Evolutionary conservation across 768 basidiomycete species (phyloP).

Genomic region (Tephrocybe sp.): DNA sequence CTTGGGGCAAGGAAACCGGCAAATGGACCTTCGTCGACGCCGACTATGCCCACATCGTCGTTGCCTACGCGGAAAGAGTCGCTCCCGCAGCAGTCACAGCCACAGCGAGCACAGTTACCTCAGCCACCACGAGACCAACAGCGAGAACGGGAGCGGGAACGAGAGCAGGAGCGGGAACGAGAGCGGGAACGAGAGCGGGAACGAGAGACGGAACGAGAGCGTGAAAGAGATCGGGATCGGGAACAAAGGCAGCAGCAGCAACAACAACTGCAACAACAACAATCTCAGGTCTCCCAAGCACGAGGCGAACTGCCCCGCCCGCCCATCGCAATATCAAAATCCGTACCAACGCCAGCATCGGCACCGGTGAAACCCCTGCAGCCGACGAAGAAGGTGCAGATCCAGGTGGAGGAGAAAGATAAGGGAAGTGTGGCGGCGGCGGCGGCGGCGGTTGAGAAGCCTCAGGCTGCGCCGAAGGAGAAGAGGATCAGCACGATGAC

Average conservation of each 20-base stretch:
- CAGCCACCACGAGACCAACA: conserved; percentile 31
- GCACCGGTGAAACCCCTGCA: conserved; percentile 76
- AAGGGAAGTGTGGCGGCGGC: conserved; percentile 59
- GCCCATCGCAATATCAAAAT: conserved; percentile 41
- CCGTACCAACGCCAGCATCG: conserved; percentile 48
- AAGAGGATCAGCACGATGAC: conserved; percentile 95
- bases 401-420: conserved; percentile 49
- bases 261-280: conserved; percentile 24
- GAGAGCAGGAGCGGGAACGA: conserved; percentile 21
- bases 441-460: conserved; percentile 50
- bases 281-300: conserved; percentile 14
- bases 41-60: conserved; percentile 27
- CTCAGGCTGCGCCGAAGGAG: conserved; percentile 55
- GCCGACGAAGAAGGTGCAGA: conserved; percentile 70
- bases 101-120: conserved; percentile 13
- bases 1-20: conserved; percentile 64
- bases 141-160: conserved; percentile 32
- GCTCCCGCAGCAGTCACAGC: conserved; percentile 27
- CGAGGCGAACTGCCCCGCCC: conserved; percentile 32
- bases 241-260: conserved; percentile 15
- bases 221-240: conserved; percentile 30
- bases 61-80: conserved; percentile 55
- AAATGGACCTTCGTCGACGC: conserved; percentile 42
- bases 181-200: conserved; percentile 31
- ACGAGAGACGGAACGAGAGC: conserved; percentile 24